Conservation (phyloP, 2,329 filamentous ascomycete species). For the Herpomyces periplanetae region DNA sequence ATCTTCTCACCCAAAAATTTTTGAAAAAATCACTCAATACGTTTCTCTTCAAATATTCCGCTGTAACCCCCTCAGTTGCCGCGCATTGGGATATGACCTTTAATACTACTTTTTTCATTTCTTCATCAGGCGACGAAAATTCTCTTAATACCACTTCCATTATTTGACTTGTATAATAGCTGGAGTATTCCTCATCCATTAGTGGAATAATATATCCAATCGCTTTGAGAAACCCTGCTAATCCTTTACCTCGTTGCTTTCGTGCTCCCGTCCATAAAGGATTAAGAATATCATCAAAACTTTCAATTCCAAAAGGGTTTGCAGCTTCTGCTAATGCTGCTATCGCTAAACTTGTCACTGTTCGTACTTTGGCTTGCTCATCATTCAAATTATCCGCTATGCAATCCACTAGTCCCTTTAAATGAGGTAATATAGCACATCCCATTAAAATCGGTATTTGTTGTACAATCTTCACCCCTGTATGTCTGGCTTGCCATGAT, state of each 20-base stretch:
- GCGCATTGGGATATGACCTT: constrained; percentile 92
- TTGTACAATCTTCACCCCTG: constrained; percentile 93
- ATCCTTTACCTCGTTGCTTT: constrained; percentile 78
- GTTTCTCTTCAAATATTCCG: constrained; percentile 71
- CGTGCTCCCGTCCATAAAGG: constrained; percentile 83
- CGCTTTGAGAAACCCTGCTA: constrained; percentile 82
- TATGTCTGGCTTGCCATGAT: constrained; percentile 91
- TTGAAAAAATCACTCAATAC: constrained; percentile 92
- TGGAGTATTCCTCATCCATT: constrained; percentile 98
- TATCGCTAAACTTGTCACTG: constrained; percentile 74
- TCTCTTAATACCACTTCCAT: constrained; percentile 93
- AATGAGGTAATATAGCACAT: constrained; percentile 67
- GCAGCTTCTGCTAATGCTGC: constrained; percentile 80
- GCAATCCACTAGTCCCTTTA: constrained; percentile 83
- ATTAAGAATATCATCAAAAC: constrained; percentile 87
- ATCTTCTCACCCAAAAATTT: constrained; percentile 84
- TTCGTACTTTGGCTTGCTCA: constrained; percentile 87
- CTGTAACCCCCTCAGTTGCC: constrained; percentile 69
- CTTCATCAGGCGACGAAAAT: constrained; percentile 83
- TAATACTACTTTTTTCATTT: constrained; percentile 98
- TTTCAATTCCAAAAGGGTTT: constrained; percentile 94
- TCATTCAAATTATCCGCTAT: constrained; percentile 86
- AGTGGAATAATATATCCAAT: constrained; percentile 92
- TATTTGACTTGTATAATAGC: constrained; percentile 92
- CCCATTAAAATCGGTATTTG: constrained; percentile 97